A percentile compares a stretch with the other conserved stretches of the same genome.
Conservation (phyloP, 345 rosid genomes). For the Clausena lansium region DNA sequence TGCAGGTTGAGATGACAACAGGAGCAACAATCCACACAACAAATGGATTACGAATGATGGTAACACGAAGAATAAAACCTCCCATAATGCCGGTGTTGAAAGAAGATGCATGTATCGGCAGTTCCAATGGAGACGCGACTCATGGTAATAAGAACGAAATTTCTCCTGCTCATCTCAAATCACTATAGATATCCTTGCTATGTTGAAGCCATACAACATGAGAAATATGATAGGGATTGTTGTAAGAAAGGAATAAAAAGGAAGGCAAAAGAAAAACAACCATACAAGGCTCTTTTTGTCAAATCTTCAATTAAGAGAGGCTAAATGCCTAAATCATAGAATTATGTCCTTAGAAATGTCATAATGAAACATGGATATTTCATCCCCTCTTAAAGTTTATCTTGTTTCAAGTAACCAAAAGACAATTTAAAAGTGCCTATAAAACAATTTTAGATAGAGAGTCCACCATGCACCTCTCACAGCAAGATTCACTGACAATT, state of each 20-base stretch:
- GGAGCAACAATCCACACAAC: conserved; percentile 98
- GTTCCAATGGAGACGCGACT: conserved; percentile 23
- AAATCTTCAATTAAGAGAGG: background rate
- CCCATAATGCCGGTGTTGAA: conserved; percentile 36
- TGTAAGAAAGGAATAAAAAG: background rate
- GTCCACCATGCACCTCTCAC: too few species aligned
- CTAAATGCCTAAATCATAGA: too few species aligned
- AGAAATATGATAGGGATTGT: background rate
- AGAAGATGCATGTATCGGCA: conserved; percentile 19
- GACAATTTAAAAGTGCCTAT: too few species aligned
- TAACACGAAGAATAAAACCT: conserved; percentile 54
- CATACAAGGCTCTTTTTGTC: background rate
- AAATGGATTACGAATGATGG: conserved; percentile 69
- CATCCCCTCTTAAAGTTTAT: too few species aligned
- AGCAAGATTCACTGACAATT: too few species aligned
- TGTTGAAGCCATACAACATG: background rate
- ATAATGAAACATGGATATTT: too few species aligned
- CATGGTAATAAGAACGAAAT: conserved; percentile 44
- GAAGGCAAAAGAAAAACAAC: background rate
- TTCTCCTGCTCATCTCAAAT: conserved; percentile 45
- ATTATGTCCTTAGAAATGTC: too few species aligned
- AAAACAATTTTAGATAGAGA: too few species aligned
- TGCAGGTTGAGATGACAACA: conserved; percentile 86
- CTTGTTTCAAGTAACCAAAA: too few species aligned
- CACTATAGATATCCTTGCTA: background rate